phyloP scores from a whole-genome alignment of 129 eudicot genomes.

The Logfia minima region DNA sequence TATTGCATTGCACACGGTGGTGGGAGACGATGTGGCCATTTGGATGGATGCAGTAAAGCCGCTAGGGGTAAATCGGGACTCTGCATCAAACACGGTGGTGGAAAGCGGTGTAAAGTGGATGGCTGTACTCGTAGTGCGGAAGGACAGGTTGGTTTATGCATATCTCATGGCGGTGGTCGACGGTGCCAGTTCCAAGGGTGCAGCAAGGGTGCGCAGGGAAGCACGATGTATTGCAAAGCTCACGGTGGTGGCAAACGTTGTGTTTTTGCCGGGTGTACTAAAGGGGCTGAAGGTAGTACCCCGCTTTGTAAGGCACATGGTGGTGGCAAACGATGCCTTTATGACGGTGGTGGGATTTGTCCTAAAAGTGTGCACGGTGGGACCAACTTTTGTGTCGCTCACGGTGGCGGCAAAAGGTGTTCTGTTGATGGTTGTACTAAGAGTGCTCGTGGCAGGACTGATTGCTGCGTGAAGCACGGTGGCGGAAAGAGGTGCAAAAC shows the following conservation, averaged over 20 bases:
- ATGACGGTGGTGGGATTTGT: slow-evolving; percentile 95
- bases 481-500: slow-evolving; percentile 87
- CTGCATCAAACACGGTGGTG: slow-evolving; percentile 94
- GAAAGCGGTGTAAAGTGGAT: slow-evolving; percentile 84
- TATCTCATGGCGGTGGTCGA: slow-evolving; percentile 94
- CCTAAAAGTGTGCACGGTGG: slow-evolving; percentile 98
- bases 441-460: slow-evolving; percentile 94
- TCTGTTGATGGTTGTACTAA: slow-evolving; percentile 75
- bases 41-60: slow-evolving; percentile 76
- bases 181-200: slow-evolving; percentile 81
- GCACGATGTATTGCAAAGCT: slow-evolving; percentile 93
- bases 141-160: slow-evolving; percentile 88
- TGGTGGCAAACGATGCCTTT: slow-evolving; percentile 84
- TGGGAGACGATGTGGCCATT: slow-evolving; percentile 70
- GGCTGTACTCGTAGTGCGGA: slow-evolving; percentile 94
- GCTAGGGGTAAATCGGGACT: slow-evolving; percentile 97
- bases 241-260: slow-evolving; percentile 98
- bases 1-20: slow-evolving; percentile 96
- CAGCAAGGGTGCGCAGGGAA: slow-evolving; percentile 89
- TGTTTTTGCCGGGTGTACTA: slow-evolving; percentile 83
- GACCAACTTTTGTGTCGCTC: slow-evolving; percentile 89
- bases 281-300: slow-evolving; percentile 98
- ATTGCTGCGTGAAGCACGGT: slow-evolving; percentile 85
- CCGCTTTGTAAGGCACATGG: slow-evolving; percentile 97
- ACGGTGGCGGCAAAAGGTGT: slow-evolving; percentile 95